Evolutionary conservation across 768 basidiomycete genomes (phyloP).

Genomic region (Solioccasus polychromus): DNA sequence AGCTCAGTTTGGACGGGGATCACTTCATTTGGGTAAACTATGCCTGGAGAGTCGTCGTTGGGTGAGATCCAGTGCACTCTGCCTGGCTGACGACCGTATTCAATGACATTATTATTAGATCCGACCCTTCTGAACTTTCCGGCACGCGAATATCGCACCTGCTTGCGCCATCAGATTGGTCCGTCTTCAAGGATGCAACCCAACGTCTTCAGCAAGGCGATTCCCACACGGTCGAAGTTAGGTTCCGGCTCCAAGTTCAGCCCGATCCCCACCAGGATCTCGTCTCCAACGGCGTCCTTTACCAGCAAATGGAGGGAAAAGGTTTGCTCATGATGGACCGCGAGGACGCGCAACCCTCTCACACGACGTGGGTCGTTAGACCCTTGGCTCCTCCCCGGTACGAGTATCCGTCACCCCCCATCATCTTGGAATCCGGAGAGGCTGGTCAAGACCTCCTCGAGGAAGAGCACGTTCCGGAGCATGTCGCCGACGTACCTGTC

Average conservation of each 20-base stretch:
- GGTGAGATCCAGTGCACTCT: constrained; percentile 51
- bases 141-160: constrained; percentile 80
- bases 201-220: constrained; percentile 85
- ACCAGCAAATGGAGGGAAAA: constrained; percentile 92
- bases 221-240: constrained; percentile 89
- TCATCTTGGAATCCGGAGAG: constrained; percentile 51
- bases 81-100: background rate
- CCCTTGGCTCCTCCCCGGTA: constrained; percentile 71
- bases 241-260: constrained; percentile 81
- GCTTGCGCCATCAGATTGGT: constrained; percentile 74
- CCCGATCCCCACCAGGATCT: constrained; percentile 56
- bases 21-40: constrained; percentile 96
- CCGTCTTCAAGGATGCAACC: constrained; percentile 84
- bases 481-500: constrained; percentile 42
- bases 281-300: constrained; percentile 47
- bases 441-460: constrained; percentile 34
- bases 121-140: constrained; percentile 75
- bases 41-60: constrained; percentile 90
- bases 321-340: constrained; percentile 99
- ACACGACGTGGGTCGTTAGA: constrained; percentile 98
- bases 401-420: constrained; percentile 61
- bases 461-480: constrained; percentile 39
- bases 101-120: constrained; percentile 43
- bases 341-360: constrained; percentile 80
- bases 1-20: constrained; percentile 91